A percentile compares a stretch with the other conserved stretches of the same genome.
phyloP scores from a whole-genome alignment of 164 flowering plant species.

The Tetracentron sinense region DNA sequence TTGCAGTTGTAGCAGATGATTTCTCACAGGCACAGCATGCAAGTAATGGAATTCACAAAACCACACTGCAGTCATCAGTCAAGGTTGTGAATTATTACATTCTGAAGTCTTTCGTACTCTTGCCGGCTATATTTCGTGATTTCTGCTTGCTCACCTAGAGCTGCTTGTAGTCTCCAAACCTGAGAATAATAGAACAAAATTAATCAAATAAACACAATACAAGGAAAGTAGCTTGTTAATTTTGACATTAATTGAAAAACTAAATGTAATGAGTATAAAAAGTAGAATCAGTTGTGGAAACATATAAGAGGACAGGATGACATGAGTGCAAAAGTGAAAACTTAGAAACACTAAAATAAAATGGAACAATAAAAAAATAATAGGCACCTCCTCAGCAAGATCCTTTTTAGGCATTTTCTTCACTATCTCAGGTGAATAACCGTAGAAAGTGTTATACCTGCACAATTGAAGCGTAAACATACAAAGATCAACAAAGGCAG shows the following conservation, averaged over 20 bases:
- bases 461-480: slow-evolving; percentile 7
- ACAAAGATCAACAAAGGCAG: slow-evolving; percentile 3
- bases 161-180: slow-evolving; percentile 78
- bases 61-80: background rate
- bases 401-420: slow-evolving; percentile 77
- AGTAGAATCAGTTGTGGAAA: no score
- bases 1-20: background rate
- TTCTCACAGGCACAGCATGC: background rate
- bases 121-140: slow-evolving; percentile 85
- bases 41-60: background rate
- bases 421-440: slow-evolving; percentile 63
- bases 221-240: background rate
- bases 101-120: slow-evolving; percentile 85
- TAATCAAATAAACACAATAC: background rate
- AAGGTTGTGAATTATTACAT: slow-evolving; percentile 51
- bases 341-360: background rate
- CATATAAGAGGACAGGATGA: background rate
- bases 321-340: background rate
- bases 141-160: slow-evolving; percentile 87
- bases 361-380: background rate
- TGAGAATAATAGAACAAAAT: slow-evolving; percentile 12
- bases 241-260: background rate
- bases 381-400: slow-evolving; percentile 70
- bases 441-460: slow-evolving; percentile 66
- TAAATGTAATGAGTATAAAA: background rate